phyloP scores from a whole-genome alignment of 2,329 filamentous ascomycete species.

The Teratosphaeria zuluensis region DNA sequence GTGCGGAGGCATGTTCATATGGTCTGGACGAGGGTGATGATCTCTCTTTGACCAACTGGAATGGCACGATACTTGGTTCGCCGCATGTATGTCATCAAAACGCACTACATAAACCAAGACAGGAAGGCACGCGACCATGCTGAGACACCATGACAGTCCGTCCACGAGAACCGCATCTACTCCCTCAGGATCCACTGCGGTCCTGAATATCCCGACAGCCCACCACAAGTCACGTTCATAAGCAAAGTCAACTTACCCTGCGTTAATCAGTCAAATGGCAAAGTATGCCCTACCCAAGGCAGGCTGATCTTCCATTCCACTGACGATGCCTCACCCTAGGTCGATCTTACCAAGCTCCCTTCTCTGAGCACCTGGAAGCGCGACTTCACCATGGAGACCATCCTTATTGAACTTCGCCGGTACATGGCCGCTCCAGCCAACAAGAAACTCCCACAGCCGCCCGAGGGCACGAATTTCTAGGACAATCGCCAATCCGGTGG shows the following conservation, averaged over 20 bases:
- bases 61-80: conserved; percentile 91
- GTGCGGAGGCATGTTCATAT: conserved; percentile 94
- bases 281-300: conserved; percentile 48
- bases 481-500: background rate
- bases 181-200: conserved; percentile 95
- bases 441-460: conserved; percentile 91
- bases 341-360: conserved; percentile 73
- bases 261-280: conserved; percentile 70
- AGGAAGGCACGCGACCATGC: background rate
- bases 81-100: conserved; percentile 58
- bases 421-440: conserved; percentile 87
- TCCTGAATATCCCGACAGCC: conserved; percentile 75
- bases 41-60: conserved; percentile 96
- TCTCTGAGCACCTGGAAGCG: conserved; percentile 86
- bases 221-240: conserved; percentile 83
- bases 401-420: conserved; percentile 73
- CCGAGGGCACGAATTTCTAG: conserved; percentile 60
- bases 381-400: conserved; percentile 90
- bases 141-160: conserved; percentile 50
- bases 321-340: no score
- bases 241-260: conserved; percentile 95
- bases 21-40: conserved; percentile 91
- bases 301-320: no score
- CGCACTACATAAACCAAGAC: background rate
- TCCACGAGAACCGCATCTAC: conserved; percentile 98